These are phyloP conservation scores for Pseudonectria buxi DNA, from an alignment of 2,329 filamentous ascomycete species.

Conservation along the genomic window DNA sequence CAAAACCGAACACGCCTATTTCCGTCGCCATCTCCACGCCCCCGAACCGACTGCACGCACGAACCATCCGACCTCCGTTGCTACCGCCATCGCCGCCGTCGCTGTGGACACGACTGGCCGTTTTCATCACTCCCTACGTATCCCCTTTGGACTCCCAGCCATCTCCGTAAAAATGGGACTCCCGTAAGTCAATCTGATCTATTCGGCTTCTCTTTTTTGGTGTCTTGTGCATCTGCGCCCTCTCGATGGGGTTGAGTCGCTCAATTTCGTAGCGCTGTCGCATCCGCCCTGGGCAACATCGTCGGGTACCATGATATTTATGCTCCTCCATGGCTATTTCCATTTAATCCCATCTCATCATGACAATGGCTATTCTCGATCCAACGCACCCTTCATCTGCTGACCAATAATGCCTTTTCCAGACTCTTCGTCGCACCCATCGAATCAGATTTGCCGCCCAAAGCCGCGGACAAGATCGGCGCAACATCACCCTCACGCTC, in stretches of 20 bases:
- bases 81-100: too few species aligned
- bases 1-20: too few species aligned
- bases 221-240: slow-evolving; percentile 12
- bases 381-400: slow-evolving; percentile 3
- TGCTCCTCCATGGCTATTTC: background rate
- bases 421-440: slow-evolving; percentile 42
- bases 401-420: slow-evolving; percentile 11
- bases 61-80: too few species aligned
- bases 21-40: too few species aligned
- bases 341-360: slow-evolving; percentile 1
- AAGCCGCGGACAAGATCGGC: slow-evolving; percentile 25
- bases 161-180: slow-evolving; percentile 34
- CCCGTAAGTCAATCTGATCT: slow-evolving; percentile 35
- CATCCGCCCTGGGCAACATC: too few species aligned
- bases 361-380: slow-evolving; percentile 8
- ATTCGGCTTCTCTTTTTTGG: slow-evolving; percentile 5
- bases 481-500: slow-evolving; percentile 30
- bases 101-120: too few species aligned
- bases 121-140: too few species aligned
- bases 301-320: too few species aligned
- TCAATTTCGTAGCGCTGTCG: too few species aligned
- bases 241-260: slow-evolving; percentile 9
- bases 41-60: too few species aligned
- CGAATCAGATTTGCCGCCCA: slow-evolving; percentile 35
- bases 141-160: background rate